Conservation (phyloP, 148 eudicot species). For the Beta vulgaris region DNA sequence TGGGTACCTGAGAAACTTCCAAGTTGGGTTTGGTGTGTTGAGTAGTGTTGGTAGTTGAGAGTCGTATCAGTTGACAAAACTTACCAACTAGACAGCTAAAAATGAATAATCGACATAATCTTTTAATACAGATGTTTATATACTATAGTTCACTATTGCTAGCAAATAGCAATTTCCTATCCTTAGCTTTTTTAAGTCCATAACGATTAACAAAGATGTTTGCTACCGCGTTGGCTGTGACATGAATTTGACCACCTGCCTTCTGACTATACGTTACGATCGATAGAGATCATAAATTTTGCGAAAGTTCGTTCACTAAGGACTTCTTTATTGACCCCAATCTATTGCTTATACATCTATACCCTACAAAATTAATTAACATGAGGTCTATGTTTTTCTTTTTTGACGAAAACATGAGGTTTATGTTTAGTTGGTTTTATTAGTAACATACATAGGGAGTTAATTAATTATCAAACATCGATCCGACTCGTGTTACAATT, state of each 20-base stretch:
- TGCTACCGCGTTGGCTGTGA: not conserved
- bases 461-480: too few species aligned
- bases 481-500: too few species aligned
- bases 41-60: slow-evolving; percentile 11
- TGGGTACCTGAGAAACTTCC: not conserved
- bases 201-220: not conserved
- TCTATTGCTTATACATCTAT: too few species aligned
- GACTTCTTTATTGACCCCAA: too few species aligned
- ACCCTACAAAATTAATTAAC: too few species aligned
- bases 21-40: not conserved
- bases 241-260: not conserved
- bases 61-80: slow-evolving; percentile 9
- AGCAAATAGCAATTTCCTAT: not conserved
- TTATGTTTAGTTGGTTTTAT: too few species aligned
- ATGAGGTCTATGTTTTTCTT: too few species aligned
- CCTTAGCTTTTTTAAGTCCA: not conserved
- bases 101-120: slow-evolving; percentile 4
- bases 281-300: not conserved
- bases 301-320: too few species aligned
- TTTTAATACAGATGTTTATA: not conserved
- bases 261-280: not conserved
- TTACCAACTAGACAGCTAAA: slow-evolving; percentile 13
- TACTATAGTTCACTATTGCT: too few species aligned
- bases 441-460: too few species aligned
- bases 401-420: too few species aligned